Base-by-base conservation (phyloP, 768 basidiomycete species). In the Russula ochroleuca region DNA sequence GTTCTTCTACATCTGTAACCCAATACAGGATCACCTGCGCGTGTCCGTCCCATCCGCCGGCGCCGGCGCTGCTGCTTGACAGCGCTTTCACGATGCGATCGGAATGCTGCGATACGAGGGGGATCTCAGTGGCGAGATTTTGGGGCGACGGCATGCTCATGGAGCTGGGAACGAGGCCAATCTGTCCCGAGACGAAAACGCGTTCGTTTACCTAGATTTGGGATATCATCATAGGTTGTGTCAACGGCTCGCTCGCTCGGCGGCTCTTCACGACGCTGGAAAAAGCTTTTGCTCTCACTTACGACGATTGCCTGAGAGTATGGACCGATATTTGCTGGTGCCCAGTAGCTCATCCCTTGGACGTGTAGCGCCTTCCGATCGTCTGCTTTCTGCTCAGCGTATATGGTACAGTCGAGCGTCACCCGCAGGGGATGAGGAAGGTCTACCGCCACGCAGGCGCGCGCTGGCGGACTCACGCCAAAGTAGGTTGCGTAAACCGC, bases 311-410 rank as follows among this genome's bases (percentile, higher is more conserved):
- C 90, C 75, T 99, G 97, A 5, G 94, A 97, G 74, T 99, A 99
- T 5, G 97, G 97, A 0, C 97, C 97, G 59, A 99, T 98, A 73
- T 98, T 99, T 11, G 97, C 97, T 14, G 97, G 94, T 31, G 95
- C 97, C 97, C 97, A 99, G 71, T 98, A 98, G 74, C 96, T 98
- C 66, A 98, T 71, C 10, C 94, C 83, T 74, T 98, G 97, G 2
- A 99, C 97, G 71, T 99, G 97, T 50, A 98, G 78, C 0, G 92
- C 87, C 60, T 83, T 83, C 49, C 95, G 78, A 60, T 84, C 80
- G 17, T 67, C 33, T 6, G 70, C 55, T 7, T 70, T 81, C 25
- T 38, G 61, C 58, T 76, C 76, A 5, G 75, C 72, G 71, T 81
- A 90, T n/a, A 92, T 92, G n/a, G 90, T 75, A 66, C 88, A 91